Evolutionary conservation across 164 flowering plant genomes (phyloP).

Genomic region (Euptelea pleiosperma): DNA sequence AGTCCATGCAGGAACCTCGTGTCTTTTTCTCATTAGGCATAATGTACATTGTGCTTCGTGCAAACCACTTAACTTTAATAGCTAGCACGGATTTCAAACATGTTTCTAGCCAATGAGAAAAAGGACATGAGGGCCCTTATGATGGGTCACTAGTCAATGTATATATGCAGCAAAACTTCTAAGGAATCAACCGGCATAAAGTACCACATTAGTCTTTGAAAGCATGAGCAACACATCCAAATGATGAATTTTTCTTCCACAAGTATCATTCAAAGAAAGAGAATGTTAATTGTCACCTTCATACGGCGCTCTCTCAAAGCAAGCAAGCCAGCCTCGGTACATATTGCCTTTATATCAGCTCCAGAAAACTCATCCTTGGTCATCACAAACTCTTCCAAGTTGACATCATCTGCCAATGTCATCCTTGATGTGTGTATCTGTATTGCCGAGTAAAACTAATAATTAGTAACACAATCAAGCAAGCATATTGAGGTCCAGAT

Average conservation of each 20-base stretch:
- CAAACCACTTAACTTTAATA: too few relatives aligned
- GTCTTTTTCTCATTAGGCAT: too few relatives aligned
- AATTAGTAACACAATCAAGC: neutral
- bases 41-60: too few relatives aligned
- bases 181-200: neutral
- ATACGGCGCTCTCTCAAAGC: constrained; percentile 91
- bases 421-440: constrained; percentile 93
- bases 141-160: too few relatives aligned
- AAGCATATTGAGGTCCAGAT: neutral
- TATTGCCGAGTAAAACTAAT: neutral
- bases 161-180: too few relatives aligned
- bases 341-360: constrained; percentile 94
- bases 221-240: neutral
- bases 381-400: constrained; percentile 95
- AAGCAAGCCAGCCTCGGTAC: constrained; percentile 95
- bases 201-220: neutral
- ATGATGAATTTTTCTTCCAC: neutral
- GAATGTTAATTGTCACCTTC: constrained; percentile 52
- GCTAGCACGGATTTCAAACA: too few relatives aligned
- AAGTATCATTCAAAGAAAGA: neutral
- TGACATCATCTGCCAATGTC: constrained; percentile 96
- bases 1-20: too few relatives aligned
- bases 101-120: too few relatives aligned
- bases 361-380: constrained; percentile 95
- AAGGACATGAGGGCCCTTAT: too few relatives aligned